These are phyloP conservation scores for Arthromyces matolae DNA, from an alignment of 768 basidiomycete genomes.

Conservation along the genomic window DNA sequence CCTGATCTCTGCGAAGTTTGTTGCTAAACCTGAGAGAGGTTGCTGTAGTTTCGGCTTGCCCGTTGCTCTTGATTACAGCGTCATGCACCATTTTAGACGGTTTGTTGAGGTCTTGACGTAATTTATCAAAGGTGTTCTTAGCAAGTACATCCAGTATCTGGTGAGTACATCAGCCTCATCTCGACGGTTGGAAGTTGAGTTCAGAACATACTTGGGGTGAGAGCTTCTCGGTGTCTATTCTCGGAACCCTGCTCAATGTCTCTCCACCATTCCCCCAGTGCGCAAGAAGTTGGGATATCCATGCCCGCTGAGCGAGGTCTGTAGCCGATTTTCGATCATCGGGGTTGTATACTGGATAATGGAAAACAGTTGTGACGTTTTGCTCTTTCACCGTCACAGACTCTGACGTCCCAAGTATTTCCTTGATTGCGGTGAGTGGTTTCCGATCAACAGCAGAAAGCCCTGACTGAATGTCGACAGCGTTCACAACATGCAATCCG, in stretches of 20 bases:
- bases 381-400: conserved; percentile 31
- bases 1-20: conserved; percentile 33
- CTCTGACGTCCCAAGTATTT: conserved; percentile 37
- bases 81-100: conserved; percentile 42
- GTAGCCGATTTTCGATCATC: conserved; percentile 26
- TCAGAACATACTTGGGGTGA: conserved; percentile 27
- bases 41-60: conserved; percentile 21
- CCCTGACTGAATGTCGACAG: conserved; percentile 57
- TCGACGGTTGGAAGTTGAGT: too few species aligned
- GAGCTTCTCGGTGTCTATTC: conserved; percentile 43
- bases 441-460: conserved; percentile 37
- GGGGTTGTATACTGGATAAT: conserved; percentile 32
- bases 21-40: conserved; percentile 38
- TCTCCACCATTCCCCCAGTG: conserved; percentile 38
- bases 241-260: conserved; percentile 37
- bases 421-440: conserved; percentile 39
- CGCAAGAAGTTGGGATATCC: conserved; percentile 47
- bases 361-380: conserved; percentile 36
- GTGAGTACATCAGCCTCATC: background rate
- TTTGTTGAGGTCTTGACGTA: conserved; percentile 45
- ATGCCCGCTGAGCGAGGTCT: conserved; percentile 43
- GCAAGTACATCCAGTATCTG: conserved; percentile 40
- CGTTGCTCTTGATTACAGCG: conserved; percentile 25
- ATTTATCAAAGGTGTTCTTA: conserved; percentile 42
- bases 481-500: conserved; percentile 40